Base-by-base conservation (phyloP, 352 stramenopile species). In the Phytophthora palmivora region DNA sequence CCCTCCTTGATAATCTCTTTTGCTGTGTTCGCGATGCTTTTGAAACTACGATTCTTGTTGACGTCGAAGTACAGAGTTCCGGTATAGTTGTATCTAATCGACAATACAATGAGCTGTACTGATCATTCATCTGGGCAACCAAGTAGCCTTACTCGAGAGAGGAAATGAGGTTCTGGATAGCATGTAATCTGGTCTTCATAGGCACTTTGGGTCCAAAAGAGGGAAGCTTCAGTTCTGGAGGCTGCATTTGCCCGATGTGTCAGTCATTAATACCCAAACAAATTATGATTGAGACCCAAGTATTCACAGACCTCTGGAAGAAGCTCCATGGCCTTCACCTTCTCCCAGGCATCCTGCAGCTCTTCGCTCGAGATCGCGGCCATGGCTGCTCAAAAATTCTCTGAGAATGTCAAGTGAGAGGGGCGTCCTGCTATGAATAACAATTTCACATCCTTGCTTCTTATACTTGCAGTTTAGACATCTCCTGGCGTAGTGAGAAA, bases 31-130 rank as follows among this genome's bases (percentile, higher is more conserved):
- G 85, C 83, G 18, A 97, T 89, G 41, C 85, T 94, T 65, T 96
- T 95, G 63, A 94, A 92, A 60, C 88, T 95, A 19, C 87, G 82
- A 53, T 97, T 92, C 49, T 96, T 96, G 67, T 82, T 90, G 24
- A 95, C 77, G 37, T 92, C 78, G 47, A 96, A 97, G 58, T 95
- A 96, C 12, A 90, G 45, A 10, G 72, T 91, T 18, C 87, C 87
- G 0, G 88, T 96, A 76, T 96, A 95, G 72, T 96, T 97, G 69
- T 95, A 94, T 57, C 77, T 87, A 30, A 5, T 39, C 39, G 12
- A 21, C 12, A 22, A n/a, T 46, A 32, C 12, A 14, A 38, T 41
- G 30, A 10, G 10, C 2, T 34, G 2, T 2, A 34, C 30, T 34
- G 7, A 34, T 10, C 5, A 34, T 1, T 12, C 30, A 34, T 3